A percentile compares a stretch with the other conserved stretches of the same genome.
Evolutionary conservation across 2,329 filamentous ascomycete species (phyloP).

Genomic region (Aspergillus tamarii): DNA sequence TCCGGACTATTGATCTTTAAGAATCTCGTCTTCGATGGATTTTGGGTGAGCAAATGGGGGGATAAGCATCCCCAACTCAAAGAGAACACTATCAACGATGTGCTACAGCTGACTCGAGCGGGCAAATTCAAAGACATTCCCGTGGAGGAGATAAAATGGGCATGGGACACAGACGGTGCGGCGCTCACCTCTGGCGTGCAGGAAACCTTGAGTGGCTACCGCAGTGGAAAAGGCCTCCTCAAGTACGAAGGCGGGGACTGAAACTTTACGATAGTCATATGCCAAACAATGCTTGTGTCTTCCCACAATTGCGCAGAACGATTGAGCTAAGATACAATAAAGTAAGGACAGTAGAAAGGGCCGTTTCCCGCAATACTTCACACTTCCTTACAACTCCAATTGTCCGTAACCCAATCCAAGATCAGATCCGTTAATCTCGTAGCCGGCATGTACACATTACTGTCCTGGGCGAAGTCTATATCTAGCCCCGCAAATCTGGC

Average conservation of each 20-base stretch:
- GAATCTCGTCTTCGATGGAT: conserved; percentile 84
- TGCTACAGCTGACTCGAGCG: conserved; percentile 72
- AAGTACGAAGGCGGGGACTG: conserved; percentile 64
- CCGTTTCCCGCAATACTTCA: background rate
- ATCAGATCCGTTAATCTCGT: conserved; percentile 61
- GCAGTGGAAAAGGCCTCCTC: conserved; percentile 87
- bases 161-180: conserved; percentile 74
- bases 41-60: conserved; percentile 93
- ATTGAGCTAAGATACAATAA: background rate
- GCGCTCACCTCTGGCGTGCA: conserved; percentile 74
- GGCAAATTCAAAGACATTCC: conserved; percentile 84
- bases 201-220: conserved; percentile 80
- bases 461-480: conserved; percentile 52
- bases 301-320: background rate
- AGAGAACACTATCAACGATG: conserved; percentile 78
- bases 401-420: conserved; percentile 60
- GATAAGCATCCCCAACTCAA: conserved; percentile 74
- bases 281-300: conserved; percentile 14
- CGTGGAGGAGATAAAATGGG: conserved; percentile 80
- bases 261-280: conserved; percentile 16
- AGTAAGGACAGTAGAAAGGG: background rate
- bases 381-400: conserved; percentile 52
- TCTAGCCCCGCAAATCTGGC: conserved; percentile 63
- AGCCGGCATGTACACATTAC: conserved; percentile 55
- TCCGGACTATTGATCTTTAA: conserved; percentile 91